Conservation (phyloP, 345 rosid species). For the Eucalyptus pumila region DNA sequence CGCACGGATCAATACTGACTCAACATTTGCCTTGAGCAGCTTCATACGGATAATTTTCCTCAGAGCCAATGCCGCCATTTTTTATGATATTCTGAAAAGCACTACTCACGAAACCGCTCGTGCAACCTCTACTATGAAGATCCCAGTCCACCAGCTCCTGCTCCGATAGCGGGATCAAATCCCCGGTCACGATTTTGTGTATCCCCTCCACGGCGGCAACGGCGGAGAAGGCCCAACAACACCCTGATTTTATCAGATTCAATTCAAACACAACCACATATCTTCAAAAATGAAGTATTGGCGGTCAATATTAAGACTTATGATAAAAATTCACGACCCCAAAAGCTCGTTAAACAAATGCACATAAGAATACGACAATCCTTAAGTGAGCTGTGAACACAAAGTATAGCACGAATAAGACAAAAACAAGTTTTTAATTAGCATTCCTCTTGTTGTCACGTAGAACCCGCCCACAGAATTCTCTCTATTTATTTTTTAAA, state of each 20-base stretch:
- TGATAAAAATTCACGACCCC: neutral
- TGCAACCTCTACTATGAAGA: constrained; percentile 64
- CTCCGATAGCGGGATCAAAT: constrained; percentile 52
- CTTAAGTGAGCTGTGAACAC: neutral
- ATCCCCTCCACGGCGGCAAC: constrained; percentile 84
- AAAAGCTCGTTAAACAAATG: neutral
- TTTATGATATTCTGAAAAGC: constrained; percentile 68
- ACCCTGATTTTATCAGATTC: constrained; percentile 22
- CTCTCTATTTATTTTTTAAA: too few species aligned
- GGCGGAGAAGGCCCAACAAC: constrained; percentile 94
- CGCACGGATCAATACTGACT: constrained; percentile 19
- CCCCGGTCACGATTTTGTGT: constrained; percentile 73
- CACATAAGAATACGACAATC: neutral
- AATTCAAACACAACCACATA: neutral
- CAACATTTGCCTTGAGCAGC: constrained; percentile 50
- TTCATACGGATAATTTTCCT: constrained; percentile 66
- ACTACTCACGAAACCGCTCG: constrained; percentile 81
- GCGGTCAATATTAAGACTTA: neutral
- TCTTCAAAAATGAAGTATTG: neutral
- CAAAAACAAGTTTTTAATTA: too few species aligned
- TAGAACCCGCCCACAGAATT: too few species aligned
- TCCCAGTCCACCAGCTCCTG: constrained; percentile 90
- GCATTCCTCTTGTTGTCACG: too few species aligned
- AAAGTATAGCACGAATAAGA: too few species aligned
- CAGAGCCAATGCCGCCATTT: constrained; percentile 74